Conservation (phyloP, 768 basidiomycete species). For the Pholiota microspora region DNA sequence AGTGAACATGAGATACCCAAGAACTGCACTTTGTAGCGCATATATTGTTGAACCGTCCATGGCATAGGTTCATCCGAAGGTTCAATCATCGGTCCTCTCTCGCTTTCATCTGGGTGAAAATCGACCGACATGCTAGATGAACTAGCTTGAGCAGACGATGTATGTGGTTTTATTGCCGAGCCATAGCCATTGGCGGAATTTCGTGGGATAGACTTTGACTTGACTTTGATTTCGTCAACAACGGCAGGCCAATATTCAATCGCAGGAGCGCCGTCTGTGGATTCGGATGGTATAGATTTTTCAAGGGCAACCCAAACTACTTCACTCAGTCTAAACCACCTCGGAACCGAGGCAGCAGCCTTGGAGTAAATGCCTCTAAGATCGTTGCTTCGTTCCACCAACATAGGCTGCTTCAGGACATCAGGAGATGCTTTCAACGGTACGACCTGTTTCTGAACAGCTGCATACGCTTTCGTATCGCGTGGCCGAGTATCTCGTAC, state of each 20-base stretch:
- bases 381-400: constrained; percentile 63
- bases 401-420: constrained; percentile 43
- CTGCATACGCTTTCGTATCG: constrained; percentile 35
- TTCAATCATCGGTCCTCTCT: constrained; percentile 22
- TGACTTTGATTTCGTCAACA: constrained; percentile 55
- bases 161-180: background rate
- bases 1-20: constrained; percentile 53
- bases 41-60: constrained; percentile 63
- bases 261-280: constrained; percentile 32
- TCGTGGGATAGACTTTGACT: constrained; percentile 38
- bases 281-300: constrained; percentile 43
- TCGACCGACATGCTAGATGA: constrained; percentile 10
- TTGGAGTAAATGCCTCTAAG: constrained; percentile 54
- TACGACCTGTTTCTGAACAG: constrained; percentile 36
- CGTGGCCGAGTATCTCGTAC: constrained; percentile 16
- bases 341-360: constrained; percentile 42
- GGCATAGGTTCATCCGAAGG: constrained; percentile 26
- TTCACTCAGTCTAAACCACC: constrained; percentile 70
- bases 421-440: constrained; percentile 28
- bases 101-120: constrained; percentile 13
- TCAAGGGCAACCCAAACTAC: constrained; percentile 67
- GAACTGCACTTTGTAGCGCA: constrained; percentile 65
- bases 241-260: constrained; percentile 77
- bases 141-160: constrained; percentile 6
- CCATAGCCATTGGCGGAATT: background rate